Evolutionary conservation across 2,329 filamentous ascomycete species (phyloP).

Genomic region (Fusarium torreyae): DNA sequence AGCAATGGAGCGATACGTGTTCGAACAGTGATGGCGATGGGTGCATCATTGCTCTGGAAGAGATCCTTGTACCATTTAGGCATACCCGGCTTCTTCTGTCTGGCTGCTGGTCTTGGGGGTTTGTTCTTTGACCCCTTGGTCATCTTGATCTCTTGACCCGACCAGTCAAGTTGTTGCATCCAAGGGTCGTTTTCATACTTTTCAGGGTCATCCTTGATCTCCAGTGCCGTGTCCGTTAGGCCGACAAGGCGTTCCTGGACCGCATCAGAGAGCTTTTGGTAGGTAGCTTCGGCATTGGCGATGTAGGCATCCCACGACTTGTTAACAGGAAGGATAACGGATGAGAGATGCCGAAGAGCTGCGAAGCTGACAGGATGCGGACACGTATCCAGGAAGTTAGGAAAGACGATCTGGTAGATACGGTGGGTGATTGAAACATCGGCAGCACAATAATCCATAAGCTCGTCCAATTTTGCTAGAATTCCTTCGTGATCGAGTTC

Average conservation of each 20-base stretch:
- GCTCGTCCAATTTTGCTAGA: constrained; percentile 79
- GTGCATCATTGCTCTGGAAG: constrained; percentile 76
- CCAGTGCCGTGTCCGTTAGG: constrained; percentile 83
- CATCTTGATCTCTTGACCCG: constrained; percentile 91
- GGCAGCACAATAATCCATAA: constrained; percentile 94
- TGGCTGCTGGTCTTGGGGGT: constrained; percentile 80
- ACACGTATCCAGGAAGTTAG: constrained; percentile 88
- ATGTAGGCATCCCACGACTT: constrained; percentile 91
- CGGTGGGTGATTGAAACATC: constrained; percentile 94
- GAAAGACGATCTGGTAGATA: constrained; percentile 95
- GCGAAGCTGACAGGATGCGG: constrained; percentile 98
- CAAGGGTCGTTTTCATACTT: constrained; percentile 87
- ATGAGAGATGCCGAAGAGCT: constrained; percentile 91
- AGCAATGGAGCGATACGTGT: constrained; percentile 90
- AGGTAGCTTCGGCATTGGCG: constrained; percentile 86
- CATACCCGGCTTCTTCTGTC: constrained; percentile 95
- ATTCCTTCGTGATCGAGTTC: constrained; percentile 82
- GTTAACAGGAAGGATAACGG: constrained; percentile 92
- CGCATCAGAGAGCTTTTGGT: constrained; percentile 81
- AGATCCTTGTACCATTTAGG: constrained; percentile 97
- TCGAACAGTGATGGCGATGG: constrained; percentile 85
- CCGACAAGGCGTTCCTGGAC: constrained; percentile 82
- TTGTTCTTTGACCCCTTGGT: constrained; percentile 90
- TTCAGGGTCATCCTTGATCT: constrained; percentile 77
- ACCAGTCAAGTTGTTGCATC: constrained; percentile 96